Base-by-base conservation (phyloP, 257 asterid species). In the Osmanthus fragrans region DNA sequence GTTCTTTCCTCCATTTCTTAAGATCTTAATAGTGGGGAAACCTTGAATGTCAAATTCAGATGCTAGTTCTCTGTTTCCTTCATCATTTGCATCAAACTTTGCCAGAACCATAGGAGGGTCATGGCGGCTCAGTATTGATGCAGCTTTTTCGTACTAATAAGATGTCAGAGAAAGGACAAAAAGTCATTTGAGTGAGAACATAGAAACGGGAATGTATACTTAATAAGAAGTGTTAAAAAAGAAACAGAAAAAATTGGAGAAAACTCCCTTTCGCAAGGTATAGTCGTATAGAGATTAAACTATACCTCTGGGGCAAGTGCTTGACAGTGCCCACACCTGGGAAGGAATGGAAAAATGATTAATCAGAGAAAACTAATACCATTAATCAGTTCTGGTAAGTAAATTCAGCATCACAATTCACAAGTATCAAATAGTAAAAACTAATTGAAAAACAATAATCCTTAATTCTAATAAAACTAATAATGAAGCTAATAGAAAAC, bases 261-360 rank as follows among this genome's bases (percentile, higher is more conserved):
- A 56, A 63, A 63, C 30, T 63, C 33, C 33, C 33, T 63, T 23
- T 25, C 68, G 8, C 34, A 63, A 33, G 40, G 10, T 36, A 36
- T 36, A 36, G 40, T 36, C 33, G 10, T 3, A 23, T 4, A 32
- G 18, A 37, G 25, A 73, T 45, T 85, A 25, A 16, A 49, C 23
- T 58, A 29, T 23, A 95, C 99, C 99, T 95, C 98, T 2, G 99
- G 99, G 29, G 97, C 98, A 45, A 95, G 97, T 56, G 89, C 75
- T 87, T 93, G 82, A 77, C 99, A 95, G 73, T 91, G 97, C 2
- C 99, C 99, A 82, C 99, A 95, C 99, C 99, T 95, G 90, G 79
- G 56, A 58, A 73, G 85, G 33, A 19, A 30, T 23, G 27, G 25
- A 73, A 66, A 63, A 19, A 25, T 10, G 68, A 63, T 25, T 63